Conservation (phyloP, 2,329 filamentous ascomycete genomes). For the Bipolaris gigantea region DNA sequence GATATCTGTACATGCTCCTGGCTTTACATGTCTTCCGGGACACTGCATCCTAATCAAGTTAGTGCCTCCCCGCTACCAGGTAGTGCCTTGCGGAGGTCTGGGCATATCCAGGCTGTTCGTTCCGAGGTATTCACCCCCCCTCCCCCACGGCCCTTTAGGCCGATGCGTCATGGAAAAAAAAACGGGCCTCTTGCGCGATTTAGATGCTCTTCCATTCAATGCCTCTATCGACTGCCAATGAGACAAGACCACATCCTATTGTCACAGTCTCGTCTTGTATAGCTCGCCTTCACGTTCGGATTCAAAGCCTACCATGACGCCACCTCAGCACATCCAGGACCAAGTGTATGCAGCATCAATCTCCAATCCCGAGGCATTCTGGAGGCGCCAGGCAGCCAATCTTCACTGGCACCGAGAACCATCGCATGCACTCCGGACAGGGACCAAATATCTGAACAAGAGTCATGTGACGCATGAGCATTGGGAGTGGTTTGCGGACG, state of each 20-base stretch:
- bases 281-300: background rate
- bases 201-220: background rate
- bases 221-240: background rate
- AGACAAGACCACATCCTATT: background rate
- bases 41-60: constrained; percentile 2
- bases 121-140: constrained; percentile 7
- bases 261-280: background rate
- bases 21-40: background rate
- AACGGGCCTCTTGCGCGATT: background rate
- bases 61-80: constrained; percentile 2
- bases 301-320: background rate
- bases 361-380: constrained; percentile 71
- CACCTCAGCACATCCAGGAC: constrained; percentile 49
- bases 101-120: constrained; percentile 5
- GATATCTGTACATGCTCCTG: background rate
- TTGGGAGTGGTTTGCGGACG: constrained; percentile 90
- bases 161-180: constrained; percentile 4
- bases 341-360: constrained; percentile 62
- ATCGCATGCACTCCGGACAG: constrained; percentile 60
- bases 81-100: constrained; percentile 10
- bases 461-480: constrained; percentile 67
- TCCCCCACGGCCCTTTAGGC: constrained; percentile 3
- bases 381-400: constrained; percentile 71
- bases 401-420: constrained; percentile 82
- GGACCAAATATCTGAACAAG: constrained; percentile 63